Evolutionary conservation across 148 eudicot species (phyloP).

Genomic region (Mesembryanthemum crystallinum): DNA sequence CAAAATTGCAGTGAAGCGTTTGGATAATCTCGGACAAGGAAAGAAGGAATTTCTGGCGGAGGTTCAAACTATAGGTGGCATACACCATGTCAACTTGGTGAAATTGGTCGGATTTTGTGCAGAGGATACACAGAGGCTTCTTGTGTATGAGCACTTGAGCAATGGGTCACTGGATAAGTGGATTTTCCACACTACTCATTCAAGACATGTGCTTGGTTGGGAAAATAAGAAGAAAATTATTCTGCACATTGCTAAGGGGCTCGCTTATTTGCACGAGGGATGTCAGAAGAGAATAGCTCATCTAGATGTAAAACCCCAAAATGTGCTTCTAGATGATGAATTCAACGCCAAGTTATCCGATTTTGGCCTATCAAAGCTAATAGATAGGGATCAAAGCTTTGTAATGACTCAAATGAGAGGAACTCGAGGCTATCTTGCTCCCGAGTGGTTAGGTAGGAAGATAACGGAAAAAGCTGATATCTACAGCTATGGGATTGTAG

Average conservation of each 20-base stretch:
- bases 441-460: constrained; percentile 7
- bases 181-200: not conserved
- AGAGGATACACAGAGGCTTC: not conserved
- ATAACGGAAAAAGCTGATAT: constrained; percentile 17
- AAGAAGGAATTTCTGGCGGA: constrained; percentile 20
- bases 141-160: constrained; percentile 24
- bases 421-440: constrained; percentile 19
- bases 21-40: constrained; percentile 18
- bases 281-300: constrained; percentile 21
- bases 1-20: constrained; percentile 17
- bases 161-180: constrained; percentile 25
- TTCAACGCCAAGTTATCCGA: constrained; percentile 15
- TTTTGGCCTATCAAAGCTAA: constrained; percentile 17
- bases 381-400: constrained; percentile 12
- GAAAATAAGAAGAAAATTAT: constrained; percentile 12
- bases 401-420: constrained; percentile 17
- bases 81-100: constrained; percentile 23
- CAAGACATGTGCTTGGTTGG: not conserved
- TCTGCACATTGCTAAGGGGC: constrained; percentile 18
- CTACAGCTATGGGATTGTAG: constrained; percentile 19
- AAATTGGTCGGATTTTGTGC: constrained; percentile 24
- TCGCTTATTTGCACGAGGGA: constrained; percentile 19
- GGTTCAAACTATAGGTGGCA: constrained; percentile 5
- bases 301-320: constrained; percentile 20
- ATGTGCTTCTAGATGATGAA: constrained; percentile 16